These are phyloP conservation scores for Otatea glauca DNA, from an alignment of 176 grass and related monocot genomes.

Conservation along the genomic window DNA sequence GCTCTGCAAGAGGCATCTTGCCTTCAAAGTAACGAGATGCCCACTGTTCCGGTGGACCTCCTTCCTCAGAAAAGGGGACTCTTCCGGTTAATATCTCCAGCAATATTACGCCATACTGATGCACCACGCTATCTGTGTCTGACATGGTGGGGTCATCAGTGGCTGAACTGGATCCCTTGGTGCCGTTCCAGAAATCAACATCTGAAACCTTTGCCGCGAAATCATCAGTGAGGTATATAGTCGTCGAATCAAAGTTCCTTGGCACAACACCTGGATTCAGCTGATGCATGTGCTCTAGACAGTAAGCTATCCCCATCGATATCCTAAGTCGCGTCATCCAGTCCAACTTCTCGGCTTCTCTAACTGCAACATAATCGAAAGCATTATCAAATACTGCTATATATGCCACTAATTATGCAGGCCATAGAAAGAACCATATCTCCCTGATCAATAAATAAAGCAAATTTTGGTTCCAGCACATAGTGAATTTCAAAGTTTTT, in stretches of 20 bases:
- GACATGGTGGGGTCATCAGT: not conserved
- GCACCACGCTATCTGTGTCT: conserved; percentile 43
- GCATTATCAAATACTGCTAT: not conserved
- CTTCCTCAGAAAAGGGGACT: conserved; percentile 46
- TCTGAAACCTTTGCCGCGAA: conserved; percentile 76
- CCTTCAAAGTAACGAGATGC: conserved; percentile 45
- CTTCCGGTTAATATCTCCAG: conserved; percentile 74
- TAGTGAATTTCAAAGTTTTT: not conserved
- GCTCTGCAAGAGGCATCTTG: conserved; percentile 48
- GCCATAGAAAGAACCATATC: not conserved
- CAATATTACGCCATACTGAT: conserved; percentile 63
- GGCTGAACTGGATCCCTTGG: conserved; percentile 27
- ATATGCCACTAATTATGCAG: not conserved
- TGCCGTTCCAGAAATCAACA: conserved; percentile 54
- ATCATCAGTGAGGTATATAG: conserved; percentile 76
- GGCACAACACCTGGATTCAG: conserved; percentile 55
- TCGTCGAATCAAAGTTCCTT: conserved; percentile 48
- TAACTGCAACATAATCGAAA: conserved; percentile 57
- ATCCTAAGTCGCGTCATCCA: conserved; percentile 68
- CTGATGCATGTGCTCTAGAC: conserved; percentile 80
- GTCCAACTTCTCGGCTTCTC: conserved; percentile 71
- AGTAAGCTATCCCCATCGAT: conserved; percentile 83
- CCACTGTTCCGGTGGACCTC: conserved; percentile 35
- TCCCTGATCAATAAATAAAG: not conserved
- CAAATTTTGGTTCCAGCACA: not conserved